A percentile compares a stretch with the other conserved stretches of the same genome.
phyloP scores from a whole-genome alignment of 345 rosid species.

The Hypericum androsaemum region DNA sequence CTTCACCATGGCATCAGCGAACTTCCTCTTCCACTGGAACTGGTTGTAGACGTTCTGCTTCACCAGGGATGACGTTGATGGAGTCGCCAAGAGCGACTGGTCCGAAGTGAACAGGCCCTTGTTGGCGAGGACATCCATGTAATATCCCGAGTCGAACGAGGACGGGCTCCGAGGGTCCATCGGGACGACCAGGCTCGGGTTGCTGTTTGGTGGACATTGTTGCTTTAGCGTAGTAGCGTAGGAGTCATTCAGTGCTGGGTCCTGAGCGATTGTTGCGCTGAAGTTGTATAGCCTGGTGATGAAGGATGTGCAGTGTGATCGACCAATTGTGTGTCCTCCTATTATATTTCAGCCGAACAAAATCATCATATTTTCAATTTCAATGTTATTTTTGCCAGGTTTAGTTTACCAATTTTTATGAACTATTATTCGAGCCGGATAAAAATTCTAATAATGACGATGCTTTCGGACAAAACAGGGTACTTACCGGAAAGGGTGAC shows the following conservation, averaged over 20 bases:
- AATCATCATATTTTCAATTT: too few species aligned
- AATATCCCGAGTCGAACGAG: slow-evolving; percentile 12
- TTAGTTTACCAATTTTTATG: too few species aligned
- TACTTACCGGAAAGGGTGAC: slow-evolving; percentile 13
- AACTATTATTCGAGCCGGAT: too few species aligned
- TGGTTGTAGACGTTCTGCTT: slow-evolving; percentile 8
- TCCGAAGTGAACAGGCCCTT: slow-evolving; percentile 21
- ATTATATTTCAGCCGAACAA: background rate
- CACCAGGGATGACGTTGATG: slow-evolving; percentile 12
- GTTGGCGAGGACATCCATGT: slow-evolving; percentile 9
- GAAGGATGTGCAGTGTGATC: slow-evolving; percentile 18
- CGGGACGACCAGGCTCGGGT: slow-evolving; percentile 15
- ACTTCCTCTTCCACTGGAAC: slow-evolving; percentile 11
- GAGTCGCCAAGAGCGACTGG: slow-evolving; percentile 15
- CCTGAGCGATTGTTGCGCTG: slow-evolving; percentile 5
- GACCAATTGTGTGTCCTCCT: slow-evolving; percentile 22
- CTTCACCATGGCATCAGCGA: slow-evolving; percentile 23
- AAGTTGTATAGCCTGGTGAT: slow-evolving; percentile 16
- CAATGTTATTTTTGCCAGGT: too few species aligned
- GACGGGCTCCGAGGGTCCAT: slow-evolving; percentile 14
- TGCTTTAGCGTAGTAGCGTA: slow-evolving; percentile 16
- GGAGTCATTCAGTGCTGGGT: slow-evolving; percentile 14
- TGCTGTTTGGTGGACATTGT: slow-evolving; percentile 13
- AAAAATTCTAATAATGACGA: too few species aligned
- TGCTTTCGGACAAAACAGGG: background rate